phyloP scores from a whole-genome alignment of 352 stramenopile species.

The Plasmopara halstedii region DNA sequence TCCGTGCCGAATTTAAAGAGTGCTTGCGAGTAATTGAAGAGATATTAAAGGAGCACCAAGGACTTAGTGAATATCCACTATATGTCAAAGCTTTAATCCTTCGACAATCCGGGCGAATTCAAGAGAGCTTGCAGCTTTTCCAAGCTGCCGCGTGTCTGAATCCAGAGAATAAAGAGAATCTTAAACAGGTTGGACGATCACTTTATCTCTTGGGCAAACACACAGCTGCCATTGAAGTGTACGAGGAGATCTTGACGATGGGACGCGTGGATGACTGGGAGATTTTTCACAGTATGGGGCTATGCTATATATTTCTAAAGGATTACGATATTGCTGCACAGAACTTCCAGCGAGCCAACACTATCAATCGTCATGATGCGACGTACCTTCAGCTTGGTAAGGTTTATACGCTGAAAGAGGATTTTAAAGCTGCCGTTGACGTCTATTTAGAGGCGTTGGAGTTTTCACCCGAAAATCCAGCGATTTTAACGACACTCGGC shows the following conservation, averaged over 20 bases:
- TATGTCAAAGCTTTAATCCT: constrained; percentile 91
- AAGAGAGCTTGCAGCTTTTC: constrained; percentile 88
- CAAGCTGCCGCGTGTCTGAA: constrained; percentile 90
- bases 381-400: constrained; percentile 91
- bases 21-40: constrained; percentile 87
- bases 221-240: constrained; percentile 86
- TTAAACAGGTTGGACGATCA: constrained; percentile 85
- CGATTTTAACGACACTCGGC: constrained; percentile 88
- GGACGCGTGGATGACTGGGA: constrained; percentile 86
- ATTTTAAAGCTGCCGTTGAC: constrained; percentile 82
- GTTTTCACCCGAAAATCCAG: constrained; percentile 89
- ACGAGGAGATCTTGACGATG: constrained; percentile 85
- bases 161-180: constrained; percentile 85
- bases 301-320: constrained; percentile 90
- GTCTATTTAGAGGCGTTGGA: constrained; percentile 90
- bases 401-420: constrained; percentile 72
- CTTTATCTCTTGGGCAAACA: constrained; percentile 86
- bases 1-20: constrained; percentile 83
- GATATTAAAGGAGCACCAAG: constrained; percentile 72
- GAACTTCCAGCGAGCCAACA: constrained; percentile 87
- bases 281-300: constrained; percentile 88
- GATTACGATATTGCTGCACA: constrained; percentile 85
- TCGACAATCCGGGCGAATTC: constrained; percentile 80
- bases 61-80: constrained; percentile 88
- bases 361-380: constrained; percentile 85